Evolutionary conservation across 2,329 filamentous ascomycete species (phyloP).

Genomic region (Neopestalotiopsis sp.): DNA sequence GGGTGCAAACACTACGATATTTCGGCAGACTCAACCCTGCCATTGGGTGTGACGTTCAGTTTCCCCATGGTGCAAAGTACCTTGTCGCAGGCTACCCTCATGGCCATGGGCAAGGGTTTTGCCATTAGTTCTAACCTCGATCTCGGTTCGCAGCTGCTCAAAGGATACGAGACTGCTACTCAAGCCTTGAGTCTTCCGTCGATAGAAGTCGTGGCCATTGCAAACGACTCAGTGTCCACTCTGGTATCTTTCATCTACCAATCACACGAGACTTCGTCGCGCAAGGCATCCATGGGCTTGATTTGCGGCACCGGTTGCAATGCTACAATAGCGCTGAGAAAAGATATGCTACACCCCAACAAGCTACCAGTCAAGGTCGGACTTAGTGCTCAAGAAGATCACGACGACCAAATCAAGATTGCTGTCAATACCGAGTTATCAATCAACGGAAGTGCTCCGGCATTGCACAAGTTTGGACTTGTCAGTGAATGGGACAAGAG

Average conservation of each 20-base stretch:
- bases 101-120: constrained; percentile 76
- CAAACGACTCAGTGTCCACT: constrained; percentile 83
- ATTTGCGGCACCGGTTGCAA: constrained; percentile 85
- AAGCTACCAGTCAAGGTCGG: constrained; percentile 62
- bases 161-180: constrained; percentile 62
- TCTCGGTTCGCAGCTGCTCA: constrained; percentile 62
- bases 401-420: constrained; percentile 63
- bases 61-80: constrained; percentile 72
- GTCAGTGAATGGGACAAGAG: constrained; percentile 74
- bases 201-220: constrained; percentile 76
- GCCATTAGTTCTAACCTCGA: constrained; percentile 65
- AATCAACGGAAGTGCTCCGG: constrained; percentile 75
- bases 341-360: constrained; percentile 64
- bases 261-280: constrained; percentile 64
- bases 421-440: constrained; percentile 87
- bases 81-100: constrained; percentile 66
- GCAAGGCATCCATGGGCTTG: constrained; percentile 76
- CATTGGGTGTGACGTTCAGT: constrained; percentile 73
- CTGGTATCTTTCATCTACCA: constrained; percentile 79
- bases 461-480: constrained; percentile 66
- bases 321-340: constrained; percentile 75
- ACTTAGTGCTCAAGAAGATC: constrained; percentile 49
- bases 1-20: constrained; percentile 53
- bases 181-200: constrained; percentile 57
- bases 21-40: constrained; percentile 51